Percentiles rank a stretch among this genome's conserved stretches.
These are phyloP conservation scores for Withania somnifera DNA, from an alignment of 305 asterid genomes.

Conservation along the genomic window DNA sequence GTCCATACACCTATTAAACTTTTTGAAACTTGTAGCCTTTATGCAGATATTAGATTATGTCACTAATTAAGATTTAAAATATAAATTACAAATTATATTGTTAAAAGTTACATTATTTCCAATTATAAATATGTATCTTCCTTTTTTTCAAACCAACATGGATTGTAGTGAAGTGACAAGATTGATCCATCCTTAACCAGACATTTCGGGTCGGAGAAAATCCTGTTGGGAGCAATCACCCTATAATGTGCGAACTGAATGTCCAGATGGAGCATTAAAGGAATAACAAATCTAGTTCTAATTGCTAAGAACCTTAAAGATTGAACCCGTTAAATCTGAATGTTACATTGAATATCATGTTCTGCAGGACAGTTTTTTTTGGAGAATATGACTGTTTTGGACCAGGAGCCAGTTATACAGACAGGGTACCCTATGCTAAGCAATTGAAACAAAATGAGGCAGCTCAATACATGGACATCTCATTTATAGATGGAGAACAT, in stretches of 20 bases:
- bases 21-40: neutral
- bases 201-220: too few relatives aligned
- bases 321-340: neutral
- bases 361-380: constrained; percentile 49
- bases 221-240: too few relatives aligned
- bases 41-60: neutral
- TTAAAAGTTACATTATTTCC: neutral
- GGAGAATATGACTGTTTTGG: constrained; percentile 68
- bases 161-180: too few relatives aligned
- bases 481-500: constrained; percentile 56
- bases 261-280: neutral
- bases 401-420: constrained; percentile 37
- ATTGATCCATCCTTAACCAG: too few relatives aligned
- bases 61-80: neutral
- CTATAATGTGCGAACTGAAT: too few relatives aligned
- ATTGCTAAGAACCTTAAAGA: neutral
- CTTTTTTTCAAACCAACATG: too few relatives aligned
- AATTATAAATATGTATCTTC: too few relatives aligned
- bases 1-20: neutral
- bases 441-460: constrained; percentile 49
- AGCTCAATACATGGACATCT: constrained; percentile 33
- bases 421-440: constrained; percentile 42
- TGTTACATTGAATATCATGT: neutral
- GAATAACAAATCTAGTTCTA: neutral
- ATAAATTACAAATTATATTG: neutral